Percentiles rank a stretch among this genome's conserved stretches.
phyloP scores from a whole-genome alignment of 176 grass and related monocot genomes.

The Musa acuminata region DNA sequence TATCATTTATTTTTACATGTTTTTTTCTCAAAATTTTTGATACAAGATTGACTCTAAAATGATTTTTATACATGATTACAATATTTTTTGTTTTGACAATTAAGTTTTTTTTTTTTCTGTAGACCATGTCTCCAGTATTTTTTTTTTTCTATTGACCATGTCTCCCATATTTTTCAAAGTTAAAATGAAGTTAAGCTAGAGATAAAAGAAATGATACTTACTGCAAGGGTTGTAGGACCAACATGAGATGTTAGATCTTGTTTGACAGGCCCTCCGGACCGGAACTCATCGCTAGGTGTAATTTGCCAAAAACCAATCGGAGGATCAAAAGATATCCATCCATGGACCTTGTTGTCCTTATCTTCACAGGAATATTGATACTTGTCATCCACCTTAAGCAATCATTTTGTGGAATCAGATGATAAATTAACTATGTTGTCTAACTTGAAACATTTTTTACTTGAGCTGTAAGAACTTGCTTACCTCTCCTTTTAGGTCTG shows the following conservation, averaged over 20 bases:
- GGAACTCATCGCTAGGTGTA: constrained; percentile 72
- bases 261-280: constrained; percentile 82
- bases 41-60: too few relatives aligned
- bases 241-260: constrained; percentile 96
- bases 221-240: constrained; percentile 79
- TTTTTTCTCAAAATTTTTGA: too few relatives aligned
- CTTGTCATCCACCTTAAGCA: constrained; percentile 88
- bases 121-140: too few relatives aligned
- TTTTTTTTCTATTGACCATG: too few relatives aligned
- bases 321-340: constrained; percentile 81
- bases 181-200: too few relatives aligned
- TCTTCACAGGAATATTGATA: constrained; percentile 91
- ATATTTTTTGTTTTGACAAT: too few relatives aligned
- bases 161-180: neutral
- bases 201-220: constrained; percentile 28
- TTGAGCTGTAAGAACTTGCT: neutral
- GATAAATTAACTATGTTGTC: neutral
- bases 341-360: constrained; percentile 83
- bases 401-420: constrained; percentile 3
- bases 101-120: too few relatives aligned
- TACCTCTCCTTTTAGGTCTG: constrained; percentile 76
- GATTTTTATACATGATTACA: too few relatives aligned
- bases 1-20: too few relatives aligned
- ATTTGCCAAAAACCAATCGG: constrained; percentile 93
- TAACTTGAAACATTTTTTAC: neutral